These are phyloP conservation scores for Ceratobasidium sp. DNA, from an alignment of 1,284 basidiomycete genomes.

Conservation along the genomic window DNA sequence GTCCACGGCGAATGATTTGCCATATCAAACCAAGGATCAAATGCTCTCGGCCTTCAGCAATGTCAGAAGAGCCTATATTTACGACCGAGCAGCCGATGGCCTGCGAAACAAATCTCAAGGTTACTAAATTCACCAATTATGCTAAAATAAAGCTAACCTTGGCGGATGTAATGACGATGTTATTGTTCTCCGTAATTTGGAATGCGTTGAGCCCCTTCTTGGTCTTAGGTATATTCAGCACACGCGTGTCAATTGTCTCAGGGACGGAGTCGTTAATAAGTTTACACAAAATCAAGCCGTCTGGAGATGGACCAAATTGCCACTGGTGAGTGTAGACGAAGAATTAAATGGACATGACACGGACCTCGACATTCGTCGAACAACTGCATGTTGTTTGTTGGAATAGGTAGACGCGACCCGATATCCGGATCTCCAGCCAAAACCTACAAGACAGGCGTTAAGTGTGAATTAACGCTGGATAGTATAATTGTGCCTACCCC, in stretches of 20 bases:
- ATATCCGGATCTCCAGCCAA: constrained; percentile 92
- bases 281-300: constrained; percentile 97
- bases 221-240: constrained; percentile 87
- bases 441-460: constrained; percentile 65
- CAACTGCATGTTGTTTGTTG: constrained; percentile 98
- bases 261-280: constrained; percentile 99
- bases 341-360: constrained; percentile 40
- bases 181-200: constrained; percentile 99
- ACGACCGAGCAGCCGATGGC: constrained; percentile 99
- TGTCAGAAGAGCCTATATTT: constrained; percentile 95
- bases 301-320: constrained; percentile 56
- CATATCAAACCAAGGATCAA: constrained; percentile 98
- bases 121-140: neutral
- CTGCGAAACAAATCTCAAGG: neutral
- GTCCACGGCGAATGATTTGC: constrained; percentile 96
- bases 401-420: constrained; percentile 87
- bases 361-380: constrained; percentile 91
- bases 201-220: constrained; percentile 91
- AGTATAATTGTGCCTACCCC: constrained; percentile 64
- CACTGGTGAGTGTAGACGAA: constrained; percentile 10
- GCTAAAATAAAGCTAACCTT: constrained; percentile 60
- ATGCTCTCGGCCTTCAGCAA: constrained; percentile 95
- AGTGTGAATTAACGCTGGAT: constrained; percentile 44
- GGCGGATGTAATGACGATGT: constrained; percentile 98
- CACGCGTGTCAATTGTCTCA: constrained; percentile 98